phyloP scores from a whole-genome alignment of 2,329 filamentous ascomycete species.

The Apiospora saccharicola region DNA sequence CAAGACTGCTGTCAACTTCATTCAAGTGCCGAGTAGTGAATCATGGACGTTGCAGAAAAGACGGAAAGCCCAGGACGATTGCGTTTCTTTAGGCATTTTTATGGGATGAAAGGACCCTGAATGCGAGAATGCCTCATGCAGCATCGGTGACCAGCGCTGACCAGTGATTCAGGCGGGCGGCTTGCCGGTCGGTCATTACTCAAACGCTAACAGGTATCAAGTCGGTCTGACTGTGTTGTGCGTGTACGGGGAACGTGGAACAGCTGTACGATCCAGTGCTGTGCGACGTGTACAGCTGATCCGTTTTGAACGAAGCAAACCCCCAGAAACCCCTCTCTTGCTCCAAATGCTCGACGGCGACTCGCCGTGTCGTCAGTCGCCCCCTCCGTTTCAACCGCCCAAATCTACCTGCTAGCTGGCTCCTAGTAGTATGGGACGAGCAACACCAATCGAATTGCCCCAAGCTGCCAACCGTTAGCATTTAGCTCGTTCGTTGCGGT shows the following conservation, averaged over 20 bases:
- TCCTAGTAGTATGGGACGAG: background rate
- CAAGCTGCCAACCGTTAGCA: slow-evolving; percentile 1
- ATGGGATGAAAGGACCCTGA: slow-evolving; percentile 15
- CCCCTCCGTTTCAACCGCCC: background rate
- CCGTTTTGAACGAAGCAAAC: background rate
- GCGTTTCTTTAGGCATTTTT: background rate
- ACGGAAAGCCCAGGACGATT: background rate
- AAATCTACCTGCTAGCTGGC: background rate
- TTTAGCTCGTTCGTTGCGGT: slow-evolving; percentile 2
- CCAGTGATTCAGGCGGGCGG: background rate
- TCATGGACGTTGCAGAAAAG: background rate
- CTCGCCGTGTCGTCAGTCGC: slow-evolving; percentile 12
- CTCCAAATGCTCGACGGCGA: slow-evolving; percentile 1
- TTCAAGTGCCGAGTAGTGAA: background rate
- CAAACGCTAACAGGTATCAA: background rate
- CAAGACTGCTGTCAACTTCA: background rate
- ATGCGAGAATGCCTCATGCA: background rate
- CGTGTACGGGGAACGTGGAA: no score
- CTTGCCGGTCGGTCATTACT: background rate
- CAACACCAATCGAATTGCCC: slow-evolving; percentile 15
- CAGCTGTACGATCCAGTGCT: background rate
- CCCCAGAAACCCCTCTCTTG: background rate
- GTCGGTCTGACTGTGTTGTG: slow-evolving; percentile 1
- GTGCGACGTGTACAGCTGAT: slow-evolving; percentile 2
- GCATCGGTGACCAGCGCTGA: background rate